A percentile compares a stretch with the other conserved stretches of the same genome.
Evolutionary conservation across 306 rosid genomes (phyloP).

Genomic region (Cucumis melo): DNA sequence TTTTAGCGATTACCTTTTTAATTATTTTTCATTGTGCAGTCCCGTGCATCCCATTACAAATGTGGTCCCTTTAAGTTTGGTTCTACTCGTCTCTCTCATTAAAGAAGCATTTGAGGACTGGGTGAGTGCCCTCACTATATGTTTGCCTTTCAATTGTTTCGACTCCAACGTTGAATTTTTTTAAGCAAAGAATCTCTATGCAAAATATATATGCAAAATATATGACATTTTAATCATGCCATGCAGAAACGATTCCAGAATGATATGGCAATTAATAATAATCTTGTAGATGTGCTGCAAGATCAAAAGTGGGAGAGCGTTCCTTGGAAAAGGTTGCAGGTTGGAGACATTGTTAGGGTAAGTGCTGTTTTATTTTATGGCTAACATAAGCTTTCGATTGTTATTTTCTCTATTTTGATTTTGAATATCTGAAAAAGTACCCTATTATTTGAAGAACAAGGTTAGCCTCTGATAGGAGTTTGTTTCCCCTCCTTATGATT

Average conservation of each 20-base stretch:
- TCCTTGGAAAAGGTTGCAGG: slow-evolving; percentile 88
- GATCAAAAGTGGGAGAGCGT: slow-evolving; percentile 67
- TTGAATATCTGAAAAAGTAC: neutral
- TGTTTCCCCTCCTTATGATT: neutral
- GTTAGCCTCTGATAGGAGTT: neutral
- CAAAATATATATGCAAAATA: neutral
- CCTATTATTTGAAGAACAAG: neutral
- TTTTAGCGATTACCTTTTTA: neutral
- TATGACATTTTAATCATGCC: slow-evolving; percentile 13
- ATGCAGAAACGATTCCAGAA: slow-evolving; percentile 89
- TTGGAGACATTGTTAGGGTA: slow-evolving; percentile 81
- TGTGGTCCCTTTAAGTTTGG: slow-evolving; percentile 77
- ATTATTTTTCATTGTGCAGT: slow-evolving; percentile 38
- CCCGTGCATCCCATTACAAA: slow-evolving; percentile 85
- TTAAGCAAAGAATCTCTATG: neutral
- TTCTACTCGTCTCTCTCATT: slow-evolving; percentile 73
- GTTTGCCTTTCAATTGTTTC: slow-evolving; percentile 4
- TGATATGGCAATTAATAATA: slow-evolving; percentile 70
- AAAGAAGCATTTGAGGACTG: slow-evolving; percentile 96
- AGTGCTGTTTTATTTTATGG: slow-evolving; percentile 14
- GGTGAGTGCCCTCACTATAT: slow-evolving; percentile 39
- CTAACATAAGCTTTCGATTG: neutral
- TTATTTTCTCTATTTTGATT: neutral
- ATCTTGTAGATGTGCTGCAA: slow-evolving; percentile 55
- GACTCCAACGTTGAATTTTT: neutral